A percentile compares a stretch with the other conserved stretches of the same genome.
Evolutionary conservation across 2,329 filamentous ascomycete genomes (phyloP).

Genomic region (Xylaria sp.): DNA sequence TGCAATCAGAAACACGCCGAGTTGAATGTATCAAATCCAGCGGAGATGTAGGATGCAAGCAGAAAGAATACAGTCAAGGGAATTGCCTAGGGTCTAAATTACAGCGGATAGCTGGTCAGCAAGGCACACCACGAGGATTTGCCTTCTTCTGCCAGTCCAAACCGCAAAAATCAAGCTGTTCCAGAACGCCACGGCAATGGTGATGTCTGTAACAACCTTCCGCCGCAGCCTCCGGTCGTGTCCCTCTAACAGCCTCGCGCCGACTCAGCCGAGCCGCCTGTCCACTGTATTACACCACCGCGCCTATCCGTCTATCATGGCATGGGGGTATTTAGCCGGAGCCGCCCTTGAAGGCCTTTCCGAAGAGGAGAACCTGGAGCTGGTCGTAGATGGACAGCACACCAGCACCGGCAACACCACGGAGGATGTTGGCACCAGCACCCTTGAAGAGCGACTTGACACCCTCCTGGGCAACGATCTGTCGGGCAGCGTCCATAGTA

Average conservation of each 20-base stretch:
- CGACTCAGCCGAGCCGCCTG: conserved; percentile 36
- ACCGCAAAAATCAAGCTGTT: conserved; percentile 41
- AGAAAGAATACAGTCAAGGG: conserved; percentile 47
- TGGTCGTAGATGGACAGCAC: conserved; percentile 99
- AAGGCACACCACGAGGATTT: conserved; percentile 50
- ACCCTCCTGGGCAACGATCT: conserved; percentile 98
- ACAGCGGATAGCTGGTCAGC: conserved; percentile 57
- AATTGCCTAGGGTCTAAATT: conserved; percentile 66
- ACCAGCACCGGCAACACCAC: conserved; percentile 99
- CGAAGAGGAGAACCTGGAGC: conserved; percentile 98
- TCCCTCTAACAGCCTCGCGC: conserved; percentile 44
- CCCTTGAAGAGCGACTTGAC: conserved; percentile 99
- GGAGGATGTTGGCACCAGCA: conserved; percentile 99
- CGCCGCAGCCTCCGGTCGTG: conserved; percentile 53
- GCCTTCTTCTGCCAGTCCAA: conserved; percentile 34
- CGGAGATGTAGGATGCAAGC: conserved; percentile 41
- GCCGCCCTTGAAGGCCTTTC: conserved; percentile 92
- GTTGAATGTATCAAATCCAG: conserved; percentile 37
- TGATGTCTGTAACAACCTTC: conserved; percentile 42
- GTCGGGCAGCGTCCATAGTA: conserved; percentile 90
- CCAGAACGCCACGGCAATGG: conserved; percentile 43
- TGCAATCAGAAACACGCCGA: conserved; percentile 38
- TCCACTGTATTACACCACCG: conserved; percentile 41
- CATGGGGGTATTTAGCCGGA: conserved; percentile 51
- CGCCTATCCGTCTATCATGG: conserved; percentile 47